Conservation (phyloP, 2,329 filamentous ascomycete genomes). For the Aureobasidium subglaciale region DNA sequence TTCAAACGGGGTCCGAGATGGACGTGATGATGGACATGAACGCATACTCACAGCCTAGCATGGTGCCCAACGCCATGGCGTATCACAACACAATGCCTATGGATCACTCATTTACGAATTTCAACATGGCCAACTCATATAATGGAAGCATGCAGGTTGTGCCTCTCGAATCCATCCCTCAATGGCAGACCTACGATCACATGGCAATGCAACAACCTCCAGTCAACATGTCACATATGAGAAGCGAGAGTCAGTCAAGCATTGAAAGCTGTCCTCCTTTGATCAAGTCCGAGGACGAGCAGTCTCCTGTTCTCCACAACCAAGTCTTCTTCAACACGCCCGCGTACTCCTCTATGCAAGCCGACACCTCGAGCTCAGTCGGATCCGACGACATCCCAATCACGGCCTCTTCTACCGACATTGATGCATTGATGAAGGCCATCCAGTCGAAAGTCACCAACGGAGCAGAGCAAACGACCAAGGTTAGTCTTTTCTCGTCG, state of each 20-base stretch:
- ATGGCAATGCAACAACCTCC: slow-evolving; percentile 1
- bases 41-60: neutral
- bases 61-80: slow-evolving; percentile 8
- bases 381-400: neutral
- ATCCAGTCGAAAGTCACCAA: slow-evolving; percentile 63
- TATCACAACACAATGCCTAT: slow-evolving; percentile 6
- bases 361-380: slow-evolving; percentile 9
- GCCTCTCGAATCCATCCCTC: neutral
- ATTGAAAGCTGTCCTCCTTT: slow-evolving; percentile 26
- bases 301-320: slow-evolving; percentile 36
- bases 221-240: slow-evolving; percentile 19
- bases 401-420: slow-evolving; percentile 12
- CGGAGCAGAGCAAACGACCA: slow-evolving; percentile 20
- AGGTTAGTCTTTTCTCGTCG: neutral
- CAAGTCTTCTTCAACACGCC: slow-evolving; percentile 32
- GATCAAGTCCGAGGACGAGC: slow-evolving; percentile 37
- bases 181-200: slow-evolving; percentile 11
- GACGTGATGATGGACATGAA: slow-evolving; percentile 11
- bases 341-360: slow-evolving; percentile 21
- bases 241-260: slow-evolving; percentile 25
- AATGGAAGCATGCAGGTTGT: slow-evolving; percentile 12
- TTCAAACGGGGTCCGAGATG: slow-evolving; percentile 1
- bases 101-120: slow-evolving; percentile 10
- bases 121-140: slow-evolving; percentile 3
- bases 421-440: slow-evolving; percentile 64